Base-by-base conservation (phyloP, 768 basidiomycete species). In the Chalciporus piperatus region DNA sequence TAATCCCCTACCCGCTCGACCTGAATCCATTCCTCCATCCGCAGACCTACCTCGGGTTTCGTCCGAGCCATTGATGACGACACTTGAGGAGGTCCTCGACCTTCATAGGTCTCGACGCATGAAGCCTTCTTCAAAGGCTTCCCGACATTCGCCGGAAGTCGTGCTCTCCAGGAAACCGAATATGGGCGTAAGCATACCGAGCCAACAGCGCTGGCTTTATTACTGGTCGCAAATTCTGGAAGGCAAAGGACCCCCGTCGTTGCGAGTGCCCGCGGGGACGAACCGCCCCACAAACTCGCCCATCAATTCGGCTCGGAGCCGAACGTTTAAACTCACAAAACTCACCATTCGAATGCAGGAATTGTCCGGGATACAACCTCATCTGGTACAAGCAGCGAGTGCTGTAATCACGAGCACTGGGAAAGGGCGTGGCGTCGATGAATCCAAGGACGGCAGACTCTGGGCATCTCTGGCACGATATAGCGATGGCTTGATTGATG, bases 391-490 rank as follows among this genome's bases (percentile, higher is more conserved):
- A 44, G 84, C 79, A 4, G 83, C 82, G 39, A 86, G 78, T 52
- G 62, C 70, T 25, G 56, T 85, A 1, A 70, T 87, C 19, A 77
- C 79, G 47, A 70, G 72, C 30, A 67, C 79, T 14, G 74, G 54
- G 62, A 72, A 44, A 70, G 69, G 43, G 71, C 74, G 64, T 39
- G 64, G 45, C 50, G 55, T 28, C 27, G 28, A 49, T 37, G 60
- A 67, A 47, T 50, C 62, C 25, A 67, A 72, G 47, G 59, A 66
- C 56, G 72, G 74, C 32, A 74, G 76, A 32, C 69, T 84, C 4
- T 91, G 86, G 88, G 83, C 76, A 3, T 89, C 87, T 17, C 70
- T 94, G 12, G 84, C 88, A n/a, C 75, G 90, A 48, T 95, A 95
- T 62, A 82, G 85, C 54, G 89, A 93, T 57, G 72, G 66, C 1